Evolutionary conservation across 495 filamentous ascomycete species (phyloP), one percentile per base, ranked within the genome.

Genomic region (Talaromyces ruber): DNA sequence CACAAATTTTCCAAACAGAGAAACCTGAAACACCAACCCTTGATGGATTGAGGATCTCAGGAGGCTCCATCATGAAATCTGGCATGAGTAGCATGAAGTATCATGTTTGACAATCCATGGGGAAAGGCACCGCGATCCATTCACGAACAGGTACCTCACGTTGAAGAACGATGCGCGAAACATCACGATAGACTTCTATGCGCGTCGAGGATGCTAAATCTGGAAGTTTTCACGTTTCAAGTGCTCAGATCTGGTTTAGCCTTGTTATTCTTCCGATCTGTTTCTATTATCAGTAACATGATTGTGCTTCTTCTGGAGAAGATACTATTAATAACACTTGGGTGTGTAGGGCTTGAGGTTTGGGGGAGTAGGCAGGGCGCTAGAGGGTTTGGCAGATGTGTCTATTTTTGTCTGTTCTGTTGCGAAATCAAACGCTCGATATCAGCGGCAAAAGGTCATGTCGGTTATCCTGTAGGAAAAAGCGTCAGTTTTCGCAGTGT

Each of bases 21-120:
- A 66, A 64, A 72, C 63, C 60, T 78, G 77, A 80, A 80, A 80
- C 77, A 60, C 59, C 75, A 26, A 54, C 51, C 24, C 58, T 43
- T 45, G 29, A 11, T 39, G 21, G 16, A 37, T 6, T 59, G 28
- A 43, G 39, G 37, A 43, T 25, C 32, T n/a, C 18, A 43, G 51
- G 51, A 54, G 51, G 51, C 51, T 54, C 51, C 51, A 54, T 54
- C 39, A 32, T 43, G 32, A 37, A 47, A 32, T 18, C 32, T 22
- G 32, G 53, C 30, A 29, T 29, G 26, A 9, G 32, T 22, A 21
- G 53, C 30, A 29, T 29, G 26, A 9, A 56, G 53, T 29, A 54
- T 54, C 51, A 28, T 54, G 51, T 54, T 54, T 54, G 51, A 54
- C 26, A 26, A 18, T 25, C 51, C 6, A 22, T 6, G 22, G 51